Percentiles rank a stretch among this genome's conserved stretches.
Evolutionary conservation across 2,329 filamentous ascomycete species (phyloP).

Genomic region (Aspergillus phoenicis): DNA sequence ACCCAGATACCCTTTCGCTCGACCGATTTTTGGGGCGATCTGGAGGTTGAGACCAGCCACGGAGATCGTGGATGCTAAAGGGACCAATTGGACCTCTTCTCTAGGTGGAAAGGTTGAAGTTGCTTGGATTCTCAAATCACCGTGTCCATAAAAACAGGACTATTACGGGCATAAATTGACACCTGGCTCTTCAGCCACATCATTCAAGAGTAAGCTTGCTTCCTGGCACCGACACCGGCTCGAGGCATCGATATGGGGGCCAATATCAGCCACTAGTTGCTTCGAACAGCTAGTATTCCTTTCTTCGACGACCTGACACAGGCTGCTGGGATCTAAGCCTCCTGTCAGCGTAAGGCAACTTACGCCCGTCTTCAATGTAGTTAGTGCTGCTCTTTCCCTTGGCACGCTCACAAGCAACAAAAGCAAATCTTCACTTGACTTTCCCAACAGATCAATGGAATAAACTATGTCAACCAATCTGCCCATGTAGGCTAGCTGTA

Average conservation of each 20-base stretch:
- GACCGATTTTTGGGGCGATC: slow-evolving; percentile 18
- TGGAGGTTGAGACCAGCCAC: slow-evolving; percentile 1
- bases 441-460: not conserved
- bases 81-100: not conserved
- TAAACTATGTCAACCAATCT: not conserved
- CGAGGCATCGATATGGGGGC: slow-evolving; percentile 1
- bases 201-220: slow-evolving; percentile 3
- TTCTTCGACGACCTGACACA: not conserved
- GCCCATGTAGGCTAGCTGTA: not conserved
- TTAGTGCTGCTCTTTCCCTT: not conserved
- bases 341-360: not conserved
- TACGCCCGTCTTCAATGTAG: not conserved
- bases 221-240: not conserved
- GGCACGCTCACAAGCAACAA: too few species aligned
- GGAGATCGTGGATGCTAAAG: not conserved
- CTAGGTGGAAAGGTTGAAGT: not conserved
- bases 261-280: not conserved
- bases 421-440: too few species aligned
- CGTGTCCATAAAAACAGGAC: not conserved
- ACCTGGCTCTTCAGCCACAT: slow-evolving; percentile 11
- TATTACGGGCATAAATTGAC: slow-evolving; percentile 1
- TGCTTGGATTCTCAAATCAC: not conserved
- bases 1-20: slow-evolving; percentile 3
- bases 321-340: not conserved
- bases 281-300: not conserved